These are phyloP conservation scores for Phytophthora hybrid DNA, from an alignment of 352 stramenopile species.

Conservation along the genomic window DNA sequence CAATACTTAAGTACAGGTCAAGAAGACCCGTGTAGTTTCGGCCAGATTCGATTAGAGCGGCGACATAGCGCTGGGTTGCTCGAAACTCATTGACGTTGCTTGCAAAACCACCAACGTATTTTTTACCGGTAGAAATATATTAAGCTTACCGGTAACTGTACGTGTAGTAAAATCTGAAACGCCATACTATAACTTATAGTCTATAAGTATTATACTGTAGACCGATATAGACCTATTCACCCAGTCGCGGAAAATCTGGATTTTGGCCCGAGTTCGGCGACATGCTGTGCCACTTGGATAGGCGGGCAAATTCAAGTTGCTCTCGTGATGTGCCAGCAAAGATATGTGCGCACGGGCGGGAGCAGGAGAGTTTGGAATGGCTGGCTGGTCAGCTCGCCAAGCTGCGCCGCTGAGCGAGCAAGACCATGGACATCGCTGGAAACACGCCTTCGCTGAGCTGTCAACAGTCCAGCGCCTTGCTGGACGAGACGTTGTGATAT, in stretches of 20 bases:
- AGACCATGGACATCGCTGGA: no score
- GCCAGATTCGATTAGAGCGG: background rate
- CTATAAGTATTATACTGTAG: no score
- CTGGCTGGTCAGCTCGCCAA: background rate
- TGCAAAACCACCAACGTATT: background rate
- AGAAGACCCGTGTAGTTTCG: background rate
- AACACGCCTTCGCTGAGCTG: background rate
- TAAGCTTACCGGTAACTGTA: no score
- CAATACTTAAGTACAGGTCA: no score
- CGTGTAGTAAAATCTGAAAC: no score
- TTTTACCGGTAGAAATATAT: no score
- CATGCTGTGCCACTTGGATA: constrained; percentile 6
- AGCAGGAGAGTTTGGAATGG: constrained; percentile 17
- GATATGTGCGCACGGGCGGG: constrained; percentile 11
- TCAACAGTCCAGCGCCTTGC: background rate
- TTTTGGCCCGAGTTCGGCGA: background rate
- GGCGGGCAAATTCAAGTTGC: constrained; percentile 18
- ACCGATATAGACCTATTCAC: no score
- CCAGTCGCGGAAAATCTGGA: no score
- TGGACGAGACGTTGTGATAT: constrained; percentile 3
- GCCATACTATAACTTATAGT: no score
- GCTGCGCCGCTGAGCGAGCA: no score
- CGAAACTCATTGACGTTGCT: background rate
- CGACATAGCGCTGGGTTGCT: no score
- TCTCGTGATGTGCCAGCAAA: constrained; percentile 20